Conservation (phyloP, 352 stramenopile genomes). For the Phytopythium oedochilum region DNA sequence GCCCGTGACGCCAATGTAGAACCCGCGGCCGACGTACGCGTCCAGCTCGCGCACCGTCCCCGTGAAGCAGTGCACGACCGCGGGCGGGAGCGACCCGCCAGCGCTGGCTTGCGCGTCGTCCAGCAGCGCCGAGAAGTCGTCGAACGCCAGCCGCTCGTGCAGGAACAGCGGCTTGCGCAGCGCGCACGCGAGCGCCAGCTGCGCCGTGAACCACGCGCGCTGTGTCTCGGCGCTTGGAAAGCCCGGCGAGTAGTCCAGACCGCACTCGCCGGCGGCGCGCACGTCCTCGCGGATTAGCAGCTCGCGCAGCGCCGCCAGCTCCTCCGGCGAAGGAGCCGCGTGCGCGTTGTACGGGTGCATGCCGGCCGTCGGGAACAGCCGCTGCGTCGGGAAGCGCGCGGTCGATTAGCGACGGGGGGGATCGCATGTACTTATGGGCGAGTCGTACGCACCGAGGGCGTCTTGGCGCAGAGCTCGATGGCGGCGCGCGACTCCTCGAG, state of each 20-base stretch:
- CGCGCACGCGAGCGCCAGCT: constrained; percentile 58
- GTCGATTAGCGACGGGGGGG: no score
- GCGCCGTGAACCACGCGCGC: constrained; percentile 58
- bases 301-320: constrained; percentile 24
- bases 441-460: constrained; percentile 32
- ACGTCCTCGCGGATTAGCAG: constrained; percentile 35
- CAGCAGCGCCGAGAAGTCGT: constrained; percentile 71
- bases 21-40: constrained; percentile 64
- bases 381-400: constrained; percentile 4
- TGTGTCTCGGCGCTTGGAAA: constrained; percentile 47
- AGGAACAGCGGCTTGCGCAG: constrained; percentile 80
- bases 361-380: constrained; percentile 63
- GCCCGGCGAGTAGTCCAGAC: constrained; percentile 67
- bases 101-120: constrained; percentile 34
- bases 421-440: no score
- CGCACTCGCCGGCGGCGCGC: constrained; percentile 67
- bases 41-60: constrained; percentile 63
- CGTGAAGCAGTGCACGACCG: constrained; percentile 92
- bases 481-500: constrained; percentile 56
- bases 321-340: constrained; percentile 23
- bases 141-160: constrained; percentile 73
- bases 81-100: constrained; percentile 37
- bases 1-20: constrained; percentile 90
- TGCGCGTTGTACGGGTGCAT: constrained; percentile 76
- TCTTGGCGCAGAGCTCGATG: constrained; percentile 46